phyloP scores from a whole-genome alignment of 1,284 basidiomycete genomes.

The Tilletia indica region DNA sequence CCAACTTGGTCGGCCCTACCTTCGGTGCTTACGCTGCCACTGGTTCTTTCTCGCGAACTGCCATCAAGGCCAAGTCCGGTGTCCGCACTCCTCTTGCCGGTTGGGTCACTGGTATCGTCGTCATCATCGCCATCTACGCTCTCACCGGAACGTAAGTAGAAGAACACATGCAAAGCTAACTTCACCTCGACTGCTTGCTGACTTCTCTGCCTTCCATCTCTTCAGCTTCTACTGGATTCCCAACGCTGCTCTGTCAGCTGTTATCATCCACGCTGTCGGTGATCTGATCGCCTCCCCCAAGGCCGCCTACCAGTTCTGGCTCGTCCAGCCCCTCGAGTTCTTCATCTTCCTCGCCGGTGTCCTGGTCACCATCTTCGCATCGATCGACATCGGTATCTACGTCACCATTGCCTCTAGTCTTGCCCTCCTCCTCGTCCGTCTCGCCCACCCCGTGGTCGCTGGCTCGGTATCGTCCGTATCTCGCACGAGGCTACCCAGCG shows the following conservation, averaged over 20 bases:
- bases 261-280: constrained; percentile 87
- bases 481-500: constrained; percentile 49
- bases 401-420: constrained; percentile 77
- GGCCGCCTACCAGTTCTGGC: constrained; percentile 89
- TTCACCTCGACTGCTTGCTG: background rate
- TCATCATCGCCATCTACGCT: constrained; percentile 90
- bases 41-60: constrained; percentile 95
- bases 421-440: constrained; percentile 79
- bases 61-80: constrained; percentile 91
- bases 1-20: constrained; percentile 64
- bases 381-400: constrained; percentile 91
- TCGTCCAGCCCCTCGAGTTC: constrained; percentile 87
- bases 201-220: background rate
- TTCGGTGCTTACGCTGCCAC: constrained; percentile 95
- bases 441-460: constrained; percentile 85
- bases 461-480: constrained; percentile 74
- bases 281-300: constrained; percentile 84
- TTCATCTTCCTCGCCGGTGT: constrained; percentile 87
- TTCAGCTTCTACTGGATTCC: constrained; percentile 55
- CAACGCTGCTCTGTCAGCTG: constrained; percentile 71
- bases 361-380: constrained; percentile 66
- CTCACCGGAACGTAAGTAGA: constrained; percentile 58
- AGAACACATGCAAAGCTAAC: constrained; percentile 42
- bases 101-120: constrained; percentile 79
- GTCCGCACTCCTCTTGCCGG: constrained; percentile 92